These are phyloP conservation scores for Beauveria australis DNA, from an alignment of 2,329 filamentous ascomycete species.

Conservation along the genomic window DNA sequence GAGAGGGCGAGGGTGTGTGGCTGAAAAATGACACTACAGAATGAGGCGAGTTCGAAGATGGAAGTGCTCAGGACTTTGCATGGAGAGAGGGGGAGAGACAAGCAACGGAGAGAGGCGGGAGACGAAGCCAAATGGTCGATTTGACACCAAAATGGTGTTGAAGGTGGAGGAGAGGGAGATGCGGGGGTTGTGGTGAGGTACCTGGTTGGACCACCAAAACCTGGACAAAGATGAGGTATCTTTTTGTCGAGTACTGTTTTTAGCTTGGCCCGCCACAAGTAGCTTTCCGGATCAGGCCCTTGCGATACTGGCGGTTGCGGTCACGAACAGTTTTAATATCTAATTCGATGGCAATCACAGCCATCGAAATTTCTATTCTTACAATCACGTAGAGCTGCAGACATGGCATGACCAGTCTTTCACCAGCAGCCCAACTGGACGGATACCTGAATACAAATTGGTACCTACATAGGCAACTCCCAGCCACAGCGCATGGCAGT, in stretches of 20 bases:
- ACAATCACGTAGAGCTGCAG: too few relatives aligned
- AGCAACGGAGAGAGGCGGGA: background rate
- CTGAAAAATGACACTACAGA: background rate
- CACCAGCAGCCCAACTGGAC: background rate
- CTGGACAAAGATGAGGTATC: background rate
- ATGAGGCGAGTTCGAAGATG: background rate
- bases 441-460: background rate
- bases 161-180: conserved; percentile 4
- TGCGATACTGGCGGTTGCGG: conserved; percentile 3
- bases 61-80: background rate
- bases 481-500: background rate
- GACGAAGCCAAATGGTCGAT: background rate
- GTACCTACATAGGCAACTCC: background rate
- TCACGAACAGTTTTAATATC: background rate
- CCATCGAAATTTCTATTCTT: too few relatives aligned
- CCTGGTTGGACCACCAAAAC: background rate
- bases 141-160: background rate
- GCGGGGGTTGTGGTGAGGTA: conserved; percentile 3
- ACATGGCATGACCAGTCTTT: too few relatives aligned
- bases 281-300: conserved; percentile 3
- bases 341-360: too few relatives aligned
- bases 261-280: background rate
- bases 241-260: background rate
- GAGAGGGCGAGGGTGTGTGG: background rate
- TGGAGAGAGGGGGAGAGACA: background rate